A percentile compares a stretch with the other conserved stretches of the same genome.
phyloP scores from a whole-genome alignment of 169 alveolate genomes.

The Neospora caninum region DNA sequence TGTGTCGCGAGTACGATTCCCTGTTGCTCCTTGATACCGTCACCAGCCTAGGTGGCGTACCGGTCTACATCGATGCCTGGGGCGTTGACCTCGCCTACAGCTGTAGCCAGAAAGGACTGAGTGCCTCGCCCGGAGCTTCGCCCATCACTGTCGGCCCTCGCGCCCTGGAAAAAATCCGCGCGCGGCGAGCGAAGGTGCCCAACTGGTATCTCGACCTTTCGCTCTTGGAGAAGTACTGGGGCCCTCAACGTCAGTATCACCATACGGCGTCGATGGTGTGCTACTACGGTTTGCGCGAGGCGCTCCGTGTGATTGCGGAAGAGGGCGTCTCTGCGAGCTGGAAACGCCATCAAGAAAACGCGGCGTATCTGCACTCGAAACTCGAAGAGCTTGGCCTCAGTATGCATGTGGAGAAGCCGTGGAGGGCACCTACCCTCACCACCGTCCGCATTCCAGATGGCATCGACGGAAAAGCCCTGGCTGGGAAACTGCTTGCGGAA shows the following conservation, averaged over 20 bases:
- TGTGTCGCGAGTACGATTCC: conserved; percentile 51
- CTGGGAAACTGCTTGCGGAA: not conserved
- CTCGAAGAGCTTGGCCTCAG: conserved; percentile 38
- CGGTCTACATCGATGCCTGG: conserved; percentile 64
- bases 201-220: conserved; percentile 35
- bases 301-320: conserved; percentile 59
- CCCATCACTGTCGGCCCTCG: conserved; percentile 69
- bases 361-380: conserved; percentile 36
- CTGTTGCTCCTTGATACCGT: conserved; percentile 70
- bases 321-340: conserved; percentile 55
- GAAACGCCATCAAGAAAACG: conserved; percentile 52
- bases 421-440: conserved; percentile 53
- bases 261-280: conserved; percentile 67
- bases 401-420: conserved; percentile 30
- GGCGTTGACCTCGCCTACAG: conserved; percentile 58
- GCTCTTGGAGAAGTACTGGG: conserved; percentile 46
- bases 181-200: conserved; percentile 28
- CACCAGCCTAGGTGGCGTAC: conserved; percentile 65
- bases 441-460: conserved; percentile 61
- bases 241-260: conserved; percentile 62
- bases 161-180: conserved; percentile 52
- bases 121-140: conserved; percentile 69
- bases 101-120: conserved; percentile 64
- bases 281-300: conserved; percentile 64
- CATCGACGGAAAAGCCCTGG: conserved; percentile 26